Evolutionary conservation across 2,329 filamentous ascomycete species (phyloP).

Genomic region (Sclerotinia subarctica): DNA sequence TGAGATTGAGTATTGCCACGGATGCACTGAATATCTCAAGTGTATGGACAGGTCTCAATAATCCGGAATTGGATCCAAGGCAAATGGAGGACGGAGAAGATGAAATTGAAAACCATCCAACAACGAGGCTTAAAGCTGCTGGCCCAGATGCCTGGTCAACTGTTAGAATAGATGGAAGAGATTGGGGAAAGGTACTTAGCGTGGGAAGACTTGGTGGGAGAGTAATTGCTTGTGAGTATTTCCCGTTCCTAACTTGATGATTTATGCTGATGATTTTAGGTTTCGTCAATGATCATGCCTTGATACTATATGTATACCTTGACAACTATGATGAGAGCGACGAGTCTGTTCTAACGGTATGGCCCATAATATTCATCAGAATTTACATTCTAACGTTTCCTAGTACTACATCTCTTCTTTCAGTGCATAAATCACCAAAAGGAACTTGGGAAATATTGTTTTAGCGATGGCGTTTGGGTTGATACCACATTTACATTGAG

Average conservation of each 20-base stretch:
- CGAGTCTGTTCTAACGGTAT: conserved; percentile 73
- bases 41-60: conserved; percentile 79
- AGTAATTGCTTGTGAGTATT: conserved; percentile 77
- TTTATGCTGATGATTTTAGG: conserved; percentile 41
- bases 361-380: conserved; percentile 31
- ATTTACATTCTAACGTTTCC: conserved; percentile 20
- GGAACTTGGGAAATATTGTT: conserved; percentile 10
- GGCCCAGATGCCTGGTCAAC: conserved; percentile 83
- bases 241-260: conserved; percentile 14
- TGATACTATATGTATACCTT: conserved; percentile 82
- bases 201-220: conserved; percentile 84
- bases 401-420: conserved; percentile 60
- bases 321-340: conserved; percentile 64
- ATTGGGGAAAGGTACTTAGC: conserved; percentile 93
- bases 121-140: conserved; percentile 70
- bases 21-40: conserved; percentile 83
- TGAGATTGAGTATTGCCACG: conserved; percentile 75
- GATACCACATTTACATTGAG: conserved; percentile 22
- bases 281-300: conserved; percentile 74
- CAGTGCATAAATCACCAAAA: conserved; percentile 38
- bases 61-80: conserved; percentile 79
- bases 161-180: conserved; percentile 85
- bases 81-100: conserved; percentile 65
- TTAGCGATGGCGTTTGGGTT: conserved; percentile 29
- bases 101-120: conserved; percentile 73